Evolutionary conservation across 2,329 filamentous ascomycete genomes (phyloP).

Genomic region (Penicillium nordicum): DNA sequence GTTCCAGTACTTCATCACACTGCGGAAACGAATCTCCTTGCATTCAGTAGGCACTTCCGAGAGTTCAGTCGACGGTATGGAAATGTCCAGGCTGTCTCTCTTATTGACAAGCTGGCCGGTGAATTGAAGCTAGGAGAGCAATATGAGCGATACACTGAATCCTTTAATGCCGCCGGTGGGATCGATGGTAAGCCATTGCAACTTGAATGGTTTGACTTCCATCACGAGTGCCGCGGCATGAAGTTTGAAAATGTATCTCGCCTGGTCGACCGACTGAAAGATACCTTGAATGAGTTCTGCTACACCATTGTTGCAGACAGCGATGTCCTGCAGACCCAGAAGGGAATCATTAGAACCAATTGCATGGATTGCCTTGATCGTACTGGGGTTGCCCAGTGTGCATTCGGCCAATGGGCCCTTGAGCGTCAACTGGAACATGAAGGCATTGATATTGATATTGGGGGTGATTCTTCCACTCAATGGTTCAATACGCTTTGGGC

Average conservation of each 20-base stretch:
- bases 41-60: constrained; percentile 76
- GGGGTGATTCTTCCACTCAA: constrained; percentile 71
- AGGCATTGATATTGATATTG: constrained; percentile 70
- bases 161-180: constrained; percentile 62
- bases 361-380: constrained; percentile 98
- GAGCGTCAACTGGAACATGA: constrained; percentile 74
- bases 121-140: constrained; percentile 75
- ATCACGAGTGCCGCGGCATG: constrained; percentile 89
- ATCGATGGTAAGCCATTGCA: constrained; percentile 53
- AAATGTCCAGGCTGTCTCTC: constrained; percentile 70
- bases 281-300: constrained; percentile 65
- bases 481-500: constrained; percentile 99
- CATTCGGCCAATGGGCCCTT: constrained; percentile 77
- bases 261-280: constrained; percentile 67
- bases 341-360: constrained; percentile 83
- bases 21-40: constrained; percentile 69
- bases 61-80: constrained; percentile 69
- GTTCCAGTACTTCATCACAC: constrained; percentile 79
- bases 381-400: constrained; percentile 93
- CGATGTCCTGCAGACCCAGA: constrained; percentile 52
- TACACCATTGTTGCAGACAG: constrained; percentile 61
- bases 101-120: constrained; percentile 84
- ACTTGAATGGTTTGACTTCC: constrained; percentile 98
- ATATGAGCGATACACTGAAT: constrained; percentile 66
- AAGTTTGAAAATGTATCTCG: constrained; percentile 91